Conservation (phyloP, 2,329 filamentous ascomycete genomes). For the Leptographium procerum region DNA sequence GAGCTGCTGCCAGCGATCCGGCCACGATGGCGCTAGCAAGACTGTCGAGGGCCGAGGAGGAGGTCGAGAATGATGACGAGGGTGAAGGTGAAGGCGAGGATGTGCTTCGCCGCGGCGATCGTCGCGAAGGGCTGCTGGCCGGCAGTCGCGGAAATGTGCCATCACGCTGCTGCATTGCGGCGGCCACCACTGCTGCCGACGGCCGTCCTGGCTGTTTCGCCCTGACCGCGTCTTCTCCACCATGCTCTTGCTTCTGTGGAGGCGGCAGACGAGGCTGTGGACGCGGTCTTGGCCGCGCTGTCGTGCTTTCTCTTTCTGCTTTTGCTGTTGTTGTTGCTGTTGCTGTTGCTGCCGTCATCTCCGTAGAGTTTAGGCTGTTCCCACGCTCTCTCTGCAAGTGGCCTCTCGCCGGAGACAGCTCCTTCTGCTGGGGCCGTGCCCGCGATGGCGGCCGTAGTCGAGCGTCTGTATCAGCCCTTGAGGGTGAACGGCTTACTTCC, state of each 20-base stretch:
- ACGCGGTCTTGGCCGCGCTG: neutral
- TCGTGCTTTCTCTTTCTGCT: neutral
- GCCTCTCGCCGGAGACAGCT: no score
- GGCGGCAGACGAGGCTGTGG: neutral
- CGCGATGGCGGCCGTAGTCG: no score
- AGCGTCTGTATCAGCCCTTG: no score
- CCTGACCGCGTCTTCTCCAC: neutral
- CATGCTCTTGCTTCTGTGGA: neutral
- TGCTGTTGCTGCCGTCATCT: neutral
- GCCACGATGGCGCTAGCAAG: slow-evolving; percentile 67
- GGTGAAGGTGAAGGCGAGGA: neutral
- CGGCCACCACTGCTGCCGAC: neutral
- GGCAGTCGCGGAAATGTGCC: neutral
- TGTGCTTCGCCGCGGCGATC: neutral
- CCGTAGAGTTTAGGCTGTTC: no score
- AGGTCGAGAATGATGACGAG: neutral
- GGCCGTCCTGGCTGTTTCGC: neutral
- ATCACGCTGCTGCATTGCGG: neutral
- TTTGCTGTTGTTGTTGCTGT: neutral
- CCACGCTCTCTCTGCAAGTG: no score
- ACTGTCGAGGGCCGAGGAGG: slow-evolving; percentile 45
- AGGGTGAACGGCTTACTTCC: slow-evolving; percentile 17
- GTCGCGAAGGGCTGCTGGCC: neutral
- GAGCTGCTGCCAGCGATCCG: slow-evolving; percentile 57
- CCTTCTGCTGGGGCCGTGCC: no score